Percentiles rank a stretch among this genome's conserved stretches.
Evolutionary conservation across 768 basidiomycete genomes (phyloP).

Genomic region (Xerocomellus intermedius): DNA sequence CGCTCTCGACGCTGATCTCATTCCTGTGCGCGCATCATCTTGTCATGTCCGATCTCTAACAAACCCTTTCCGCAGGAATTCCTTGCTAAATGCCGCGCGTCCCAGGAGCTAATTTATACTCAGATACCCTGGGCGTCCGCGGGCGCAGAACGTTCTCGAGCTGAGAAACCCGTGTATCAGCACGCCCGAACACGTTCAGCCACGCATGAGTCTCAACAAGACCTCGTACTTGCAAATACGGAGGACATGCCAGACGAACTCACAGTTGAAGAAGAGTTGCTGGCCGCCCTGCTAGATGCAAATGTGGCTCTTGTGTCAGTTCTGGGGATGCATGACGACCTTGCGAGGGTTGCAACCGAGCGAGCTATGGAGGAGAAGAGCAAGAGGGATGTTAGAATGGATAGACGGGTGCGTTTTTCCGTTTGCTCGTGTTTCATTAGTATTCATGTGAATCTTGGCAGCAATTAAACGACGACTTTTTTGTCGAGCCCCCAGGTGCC

Average conservation of each 20-base stretch:
- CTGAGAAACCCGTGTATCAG: constrained; percentile 21
- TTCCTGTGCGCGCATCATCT: constrained; percentile 49
- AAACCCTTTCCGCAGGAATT: constrained; percentile 62
- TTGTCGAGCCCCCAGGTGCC: constrained; percentile 17
- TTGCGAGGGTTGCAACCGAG: constrained; percentile 62
- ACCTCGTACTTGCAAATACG: constrained; percentile 22
- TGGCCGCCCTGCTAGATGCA: constrained; percentile 70
- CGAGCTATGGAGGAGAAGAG: constrained; percentile 64
- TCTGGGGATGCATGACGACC: constrained; percentile 73
- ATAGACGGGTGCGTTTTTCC: constrained; percentile 53
- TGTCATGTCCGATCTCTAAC: neutral
- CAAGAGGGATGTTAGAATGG: constrained; percentile 62
- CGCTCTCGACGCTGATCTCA: constrained; percentile 61
- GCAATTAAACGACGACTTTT: constrained; percentile 27
- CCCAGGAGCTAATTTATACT: constrained; percentile 80
- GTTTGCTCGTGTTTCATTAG: constrained; percentile 17
- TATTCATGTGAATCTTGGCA: constrained; percentile 2
- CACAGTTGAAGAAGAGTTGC: constrained; percentile 73
- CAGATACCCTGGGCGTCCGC: constrained; percentile 93
- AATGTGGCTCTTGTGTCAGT: constrained; percentile 70
- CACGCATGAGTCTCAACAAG: constrained; percentile 21
- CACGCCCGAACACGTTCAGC: constrained; percentile 17
- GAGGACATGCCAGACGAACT: constrained; percentile 40
- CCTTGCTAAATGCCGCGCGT: constrained; percentile 70
- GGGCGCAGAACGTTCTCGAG: constrained; percentile 70